These are phyloP conservation scores for Heimioporus punctisporus DNA, from an alignment of 1,284 basidiomycete species.

Conservation along the genomic window DNA sequence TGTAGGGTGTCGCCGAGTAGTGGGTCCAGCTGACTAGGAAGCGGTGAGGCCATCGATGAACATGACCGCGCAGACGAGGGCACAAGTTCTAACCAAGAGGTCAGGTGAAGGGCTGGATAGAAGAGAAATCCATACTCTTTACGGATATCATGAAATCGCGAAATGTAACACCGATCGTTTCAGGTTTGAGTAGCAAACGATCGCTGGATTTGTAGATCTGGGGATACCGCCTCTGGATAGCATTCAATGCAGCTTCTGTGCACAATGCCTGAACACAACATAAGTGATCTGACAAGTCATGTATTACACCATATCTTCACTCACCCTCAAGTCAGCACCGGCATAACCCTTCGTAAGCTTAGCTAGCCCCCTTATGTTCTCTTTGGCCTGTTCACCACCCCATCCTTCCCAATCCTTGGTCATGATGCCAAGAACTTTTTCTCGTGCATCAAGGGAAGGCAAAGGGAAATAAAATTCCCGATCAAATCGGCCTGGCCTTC, in stretches of 20 bases:
- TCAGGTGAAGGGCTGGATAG: slow-evolving; percentile 2
- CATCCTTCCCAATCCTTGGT: slow-evolving; percentile 92
- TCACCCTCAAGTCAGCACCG: slow-evolving; percentile 92
- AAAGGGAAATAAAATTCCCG: slow-evolving; percentile 99
- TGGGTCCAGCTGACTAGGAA: slow-evolving; percentile 88
- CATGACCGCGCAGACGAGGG: slow-evolving; percentile 95
- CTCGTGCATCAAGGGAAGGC: slow-evolving; percentile 83
- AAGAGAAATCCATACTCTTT: slow-evolving; percentile 69
- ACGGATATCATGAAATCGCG: slow-evolving; percentile 98
- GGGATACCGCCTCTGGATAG: slow-evolving; percentile 95
- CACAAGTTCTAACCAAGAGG: slow-evolving; percentile 67
- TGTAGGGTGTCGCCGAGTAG: slow-evolving; percentile 75
- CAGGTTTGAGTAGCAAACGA: slow-evolving; percentile 84
- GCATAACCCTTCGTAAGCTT: slow-evolving; percentile 98
- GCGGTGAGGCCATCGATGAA: slow-evolving; percentile 81
- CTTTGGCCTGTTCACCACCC: slow-evolving; percentile 58
- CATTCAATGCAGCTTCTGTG: slow-evolving; percentile 97
- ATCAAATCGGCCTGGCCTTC: slow-evolving; percentile 96
- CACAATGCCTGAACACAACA: slow-evolving; percentile 72
- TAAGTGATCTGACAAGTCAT: slow-evolving; percentile 3
- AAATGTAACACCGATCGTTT: slow-evolving; percentile 85
- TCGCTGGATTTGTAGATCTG: slow-evolving; percentile 97
- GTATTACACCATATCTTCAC: slow-evolving; percentile 29
- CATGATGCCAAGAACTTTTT: slow-evolving; percentile 92
- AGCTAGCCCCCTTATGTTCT: slow-evolving; percentile 74